Percentiles rank a stretch among this genome's conserved stretches.
phyloP scores from a whole-genome alignment of 2,329 filamentous ascomycete genomes.

The Botrytis tulipae region DNA sequence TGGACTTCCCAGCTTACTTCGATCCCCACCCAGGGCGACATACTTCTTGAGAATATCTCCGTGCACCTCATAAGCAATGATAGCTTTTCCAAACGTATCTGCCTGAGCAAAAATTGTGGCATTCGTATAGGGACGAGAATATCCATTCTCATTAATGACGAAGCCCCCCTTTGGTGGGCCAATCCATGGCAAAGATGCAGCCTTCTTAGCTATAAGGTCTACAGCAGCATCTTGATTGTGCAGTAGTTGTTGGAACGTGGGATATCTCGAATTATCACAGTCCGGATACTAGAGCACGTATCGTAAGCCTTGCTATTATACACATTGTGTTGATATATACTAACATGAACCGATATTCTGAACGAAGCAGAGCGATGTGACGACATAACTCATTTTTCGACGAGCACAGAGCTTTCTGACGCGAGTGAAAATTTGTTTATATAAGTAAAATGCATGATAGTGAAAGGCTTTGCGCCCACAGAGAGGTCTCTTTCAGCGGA shows the following conservation, averaged over 20 bases:
- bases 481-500: background rate
- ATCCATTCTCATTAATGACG: slow-evolving; percentile 4
- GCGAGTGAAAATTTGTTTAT: background rate
- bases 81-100: slow-evolving; percentile 13
- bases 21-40: background rate
- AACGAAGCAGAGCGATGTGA: background rate
- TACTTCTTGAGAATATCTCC: slow-evolving; percentile 16
- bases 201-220: slow-evolving; percentile 9
- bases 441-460: background rate
- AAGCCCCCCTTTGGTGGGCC: slow-evolving; percentile 3
- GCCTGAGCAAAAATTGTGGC: slow-evolving; percentile 13
- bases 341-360: slow-evolving; percentile 11
- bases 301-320: background rate
- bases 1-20: slow-evolving; percentile 11
- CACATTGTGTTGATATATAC: background rate
- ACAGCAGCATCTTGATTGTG: slow-evolving; percentile 12
- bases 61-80: slow-evolving; percentile 11
- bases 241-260: slow-evolving; percentile 5
- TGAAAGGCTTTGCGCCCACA: background rate
- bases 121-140: slow-evolving; percentile 7
- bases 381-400: background rate
- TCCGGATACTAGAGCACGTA: background rate
- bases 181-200: slow-evolving; percentile 10
- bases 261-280: background rate
- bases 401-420: background rate